Percentiles rank a stretch among this genome's conserved stretches.
phyloP scores from a whole-genome alignment of 352 stramenopile species.

The Globisporangium orthogonon region DNA sequence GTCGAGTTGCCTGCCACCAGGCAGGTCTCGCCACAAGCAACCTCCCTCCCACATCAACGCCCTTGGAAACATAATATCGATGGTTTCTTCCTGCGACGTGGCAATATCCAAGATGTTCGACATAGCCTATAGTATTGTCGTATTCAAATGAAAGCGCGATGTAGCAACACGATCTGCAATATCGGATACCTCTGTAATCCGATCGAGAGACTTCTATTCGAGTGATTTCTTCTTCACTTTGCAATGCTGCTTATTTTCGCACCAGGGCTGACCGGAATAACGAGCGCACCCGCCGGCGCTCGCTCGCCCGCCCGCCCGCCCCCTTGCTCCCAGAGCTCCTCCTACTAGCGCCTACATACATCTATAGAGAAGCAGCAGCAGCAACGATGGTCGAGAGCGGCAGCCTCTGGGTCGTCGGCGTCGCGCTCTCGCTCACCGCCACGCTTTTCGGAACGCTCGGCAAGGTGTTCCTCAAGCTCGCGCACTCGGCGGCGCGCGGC shows the following conservation, averaged over 20 bases:
- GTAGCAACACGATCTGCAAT: neutral
- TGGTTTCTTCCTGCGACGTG: neutral
- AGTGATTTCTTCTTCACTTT: neutral
- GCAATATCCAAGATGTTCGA: neutral
- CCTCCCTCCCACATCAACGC: neutral
- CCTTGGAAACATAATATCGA: neutral
- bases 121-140: neutral
- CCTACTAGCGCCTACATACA: too few relatives aligned
- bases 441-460: conserved; percentile 83
- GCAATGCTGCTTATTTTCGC: neutral
- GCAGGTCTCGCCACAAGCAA: neutral
- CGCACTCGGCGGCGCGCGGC: conserved; percentile 57
- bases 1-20: neutral
- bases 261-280: too few relatives aligned
- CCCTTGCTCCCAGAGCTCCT: too few relatives aligned
- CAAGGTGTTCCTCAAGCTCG: conserved; percentile 85
- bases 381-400: neutral
- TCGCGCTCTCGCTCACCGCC: conserved; percentile 71
- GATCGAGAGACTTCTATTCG: neutral
- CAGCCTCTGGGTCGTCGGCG: conserved; percentile 62
- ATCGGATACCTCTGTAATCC: neutral
- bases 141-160: neutral
- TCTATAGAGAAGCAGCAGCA: neutral
- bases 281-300: too few relatives aligned
- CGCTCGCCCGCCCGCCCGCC: too few relatives aligned